These are phyloP conservation scores for Camelina neglecta DNA, from an alignment of 345 rosid genomes.

Conservation along the genomic window DNA sequence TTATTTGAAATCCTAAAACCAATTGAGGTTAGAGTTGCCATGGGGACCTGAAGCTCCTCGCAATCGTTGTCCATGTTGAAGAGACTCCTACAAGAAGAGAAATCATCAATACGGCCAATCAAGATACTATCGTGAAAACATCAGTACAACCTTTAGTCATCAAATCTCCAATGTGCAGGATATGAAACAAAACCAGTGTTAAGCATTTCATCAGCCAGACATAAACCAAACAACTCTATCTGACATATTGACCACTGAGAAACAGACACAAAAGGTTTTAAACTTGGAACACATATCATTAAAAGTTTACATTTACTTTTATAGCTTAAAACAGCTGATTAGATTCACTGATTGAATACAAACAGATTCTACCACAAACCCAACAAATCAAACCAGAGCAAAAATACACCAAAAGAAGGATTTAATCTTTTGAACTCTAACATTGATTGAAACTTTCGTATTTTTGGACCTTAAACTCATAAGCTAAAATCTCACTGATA, in stretches of 20 bases:
- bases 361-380: slow-evolving; percentile 14
- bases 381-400: slow-evolving; percentile 1
- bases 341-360: neutral
- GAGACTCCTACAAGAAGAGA: slow-evolving; percentile 7
- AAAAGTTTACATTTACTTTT: slow-evolving; percentile 9
- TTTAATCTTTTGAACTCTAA: slow-evolving; percentile 7
- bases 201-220: neutral
- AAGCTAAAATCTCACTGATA: slow-evolving; percentile 10
- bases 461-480: slow-evolving; percentile 2
- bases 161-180: slow-evolving; percentile 2
- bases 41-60: slow-evolving; percentile 27
- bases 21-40: slow-evolving; percentile 30
- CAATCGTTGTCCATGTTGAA: slow-evolving; percentile 19
- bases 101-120: slow-evolving; percentile 2
- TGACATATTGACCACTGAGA: slow-evolving; percentile 12
- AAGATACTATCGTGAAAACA: neutral
- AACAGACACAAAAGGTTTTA: slow-evolving; percentile 25
- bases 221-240: slow-evolving; percentile 16
- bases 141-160: neutral
- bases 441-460: neutral
- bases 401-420: neutral
- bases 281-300: slow-evolving; percentile 23
- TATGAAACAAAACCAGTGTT: slow-evolving; percentile 6
- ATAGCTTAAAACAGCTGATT: neutral
- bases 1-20: slow-evolving; percentile 35